Conservation (phyloP, 176 grass and related monocot genomes). For the Dendrocalamus sinicus region DNA sequence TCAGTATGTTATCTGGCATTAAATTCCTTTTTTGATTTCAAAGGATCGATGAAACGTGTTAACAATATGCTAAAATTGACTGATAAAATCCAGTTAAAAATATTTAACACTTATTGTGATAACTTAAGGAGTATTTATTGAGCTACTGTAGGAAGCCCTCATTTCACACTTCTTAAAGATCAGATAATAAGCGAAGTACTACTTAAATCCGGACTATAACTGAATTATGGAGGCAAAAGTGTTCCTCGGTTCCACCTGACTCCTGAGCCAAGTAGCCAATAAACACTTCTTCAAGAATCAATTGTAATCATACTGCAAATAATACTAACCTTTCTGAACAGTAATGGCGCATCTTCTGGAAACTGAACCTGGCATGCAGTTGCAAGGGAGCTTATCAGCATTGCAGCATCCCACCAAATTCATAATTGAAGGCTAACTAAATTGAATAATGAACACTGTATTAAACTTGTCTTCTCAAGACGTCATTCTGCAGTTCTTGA, state of each 20-base stretch:
- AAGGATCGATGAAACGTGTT: not conserved
- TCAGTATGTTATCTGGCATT: not conserved
- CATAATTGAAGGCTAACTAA: not conserved
- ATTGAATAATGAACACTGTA: not conserved
- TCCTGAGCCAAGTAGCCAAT: not conserved
- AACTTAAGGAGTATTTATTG: not conserved
- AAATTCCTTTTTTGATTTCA: not conserved
- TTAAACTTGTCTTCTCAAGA: not conserved
- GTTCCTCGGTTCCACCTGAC: not conserved
- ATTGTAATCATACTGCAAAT: not conserved
- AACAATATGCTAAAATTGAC: not conserved
- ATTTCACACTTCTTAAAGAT: not conserved
- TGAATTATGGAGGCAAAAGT: not conserved
- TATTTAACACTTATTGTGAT: no score
- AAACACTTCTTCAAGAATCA: slow-evolving; percentile 9
- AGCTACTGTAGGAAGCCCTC: not conserved
- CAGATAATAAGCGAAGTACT: not conserved
- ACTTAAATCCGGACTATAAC: not conserved
- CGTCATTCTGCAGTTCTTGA: not conserved
- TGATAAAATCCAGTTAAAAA: not conserved
- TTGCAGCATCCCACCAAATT: not conserved
- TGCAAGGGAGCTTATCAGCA: slow-evolving; percentile 9
- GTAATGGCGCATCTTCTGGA: slow-evolving; percentile 40
- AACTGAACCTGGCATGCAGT: slow-evolving; percentile 28
- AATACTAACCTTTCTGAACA: slow-evolving; percentile 30